Evolutionary conservation across 176 grass and related monocot genomes (phyloP), one percentile per base, ranked within the genome.

Genomic region (Aegilops umbellulata): DNA sequence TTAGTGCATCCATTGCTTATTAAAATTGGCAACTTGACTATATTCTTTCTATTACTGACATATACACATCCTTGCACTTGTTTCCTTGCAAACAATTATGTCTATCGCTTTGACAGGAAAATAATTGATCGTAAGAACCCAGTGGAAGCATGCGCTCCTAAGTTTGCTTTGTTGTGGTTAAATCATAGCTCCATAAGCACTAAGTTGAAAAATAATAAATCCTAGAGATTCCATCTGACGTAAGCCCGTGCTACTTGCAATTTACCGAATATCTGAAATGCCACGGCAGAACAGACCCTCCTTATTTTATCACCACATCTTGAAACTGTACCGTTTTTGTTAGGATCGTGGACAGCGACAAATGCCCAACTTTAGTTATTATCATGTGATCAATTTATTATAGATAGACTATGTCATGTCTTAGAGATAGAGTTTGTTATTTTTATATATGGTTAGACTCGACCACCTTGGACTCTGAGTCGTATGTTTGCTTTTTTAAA

Each of bases 111-210:
- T 24, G 7, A 27, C 1, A 25, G n/a, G 69, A 57, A 41, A 49
- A 55, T 65, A 35, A 47, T 10, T 89, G 44, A 74, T 71, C 65
- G 20, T 80, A 74, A 79, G 17, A 80, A 58, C 65, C 39, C 9
- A 66, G 10, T 62, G 65, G 42, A 75, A 78, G 9, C 38, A 88
- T 69, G 30, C 70, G 42, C 65, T 82, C 53, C 29, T 83, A 49
- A 60, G 60, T 60, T 51, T 38, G 66, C 58, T 72, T 41, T 15
- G 49, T 78, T 83, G 27, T 84, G 65, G 15, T 83, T 63, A 83
- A 30, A 82, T n/a, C 44, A 30, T 58, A 69, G 29, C 42, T 46
- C 13, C 42, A 46, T 46, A 14, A 46, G 42, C 42, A 80, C 34
- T 27, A 62, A 10, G 61, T 26, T 39, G 13, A 62, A 17, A 39